A percentile compares a stretch with the other conserved stretches of the same genome.
Conservation (phyloP, 192 early-diverging fungal species). For the Podila minutissima region DNA sequence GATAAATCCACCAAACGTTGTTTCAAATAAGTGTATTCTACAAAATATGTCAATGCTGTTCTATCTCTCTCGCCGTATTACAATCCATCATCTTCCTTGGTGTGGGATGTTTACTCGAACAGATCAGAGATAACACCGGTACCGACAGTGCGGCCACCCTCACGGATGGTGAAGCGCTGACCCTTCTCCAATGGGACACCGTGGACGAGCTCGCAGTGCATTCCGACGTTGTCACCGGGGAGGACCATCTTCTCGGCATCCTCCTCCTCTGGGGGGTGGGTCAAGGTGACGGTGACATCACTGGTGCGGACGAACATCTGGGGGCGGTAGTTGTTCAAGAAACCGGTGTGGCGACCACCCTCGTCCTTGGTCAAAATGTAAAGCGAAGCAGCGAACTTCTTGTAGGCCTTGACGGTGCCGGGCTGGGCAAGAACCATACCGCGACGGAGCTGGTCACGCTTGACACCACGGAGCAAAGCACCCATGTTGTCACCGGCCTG, state of each 20-base stretch:
- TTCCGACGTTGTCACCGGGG: slow-evolving; percentile 96
- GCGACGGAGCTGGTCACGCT: slow-evolving; percentile 95
- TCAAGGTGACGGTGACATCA: slow-evolving; percentile 91
- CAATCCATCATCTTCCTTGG: not conserved
- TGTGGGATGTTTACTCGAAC: slow-evolving; percentile 60
- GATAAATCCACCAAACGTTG: not conserved
- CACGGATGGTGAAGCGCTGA: slow-evolving; percentile 96
- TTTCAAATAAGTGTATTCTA: slow-evolving; percentile 14
- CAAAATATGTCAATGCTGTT: slow-evolving; percentile 7
- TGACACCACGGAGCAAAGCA: slow-evolving; percentile 94
- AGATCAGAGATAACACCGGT: slow-evolving; percentile 90
- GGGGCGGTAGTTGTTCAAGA: slow-evolving; percentile 97
- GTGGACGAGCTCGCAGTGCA: slow-evolving; percentile 85
- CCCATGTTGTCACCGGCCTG: slow-evolving; percentile 99
- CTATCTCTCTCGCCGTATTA: slow-evolving; percentile 8
- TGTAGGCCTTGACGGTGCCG: slow-evolving; percentile 94
- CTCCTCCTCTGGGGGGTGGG: slow-evolving; percentile 78
- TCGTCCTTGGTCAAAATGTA: slow-evolving; percentile 98
- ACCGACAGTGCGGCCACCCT: slow-evolving; percentile 98
- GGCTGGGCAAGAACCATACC: slow-evolving; percentile 94
- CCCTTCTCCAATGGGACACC: slow-evolving; percentile 93
- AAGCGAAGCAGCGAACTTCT: slow-evolving; percentile 91
- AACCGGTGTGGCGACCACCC: slow-evolving; percentile 97
- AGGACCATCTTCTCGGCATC: slow-evolving; percentile 96
- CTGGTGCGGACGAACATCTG: slow-evolving; percentile 96